Evolutionary conservation across 163 green algal species (phyloP), one percentile per base, ranked within the genome.

Genomic region (Volvox carteri): DNA sequence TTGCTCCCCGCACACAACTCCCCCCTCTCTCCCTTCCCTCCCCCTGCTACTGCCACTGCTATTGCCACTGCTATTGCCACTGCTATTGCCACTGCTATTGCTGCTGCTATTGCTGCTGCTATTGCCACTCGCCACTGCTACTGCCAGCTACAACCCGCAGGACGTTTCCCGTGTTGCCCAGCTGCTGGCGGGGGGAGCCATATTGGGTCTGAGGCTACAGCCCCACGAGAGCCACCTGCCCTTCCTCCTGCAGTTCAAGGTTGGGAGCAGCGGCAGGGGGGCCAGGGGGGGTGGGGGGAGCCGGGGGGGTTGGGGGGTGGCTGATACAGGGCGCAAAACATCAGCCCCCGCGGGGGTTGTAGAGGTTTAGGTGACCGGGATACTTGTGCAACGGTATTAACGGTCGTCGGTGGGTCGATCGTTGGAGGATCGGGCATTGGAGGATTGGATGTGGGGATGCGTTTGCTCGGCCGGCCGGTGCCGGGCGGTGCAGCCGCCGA

Each of bases 231-330:
- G 95, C 1, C 98, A 99, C 92, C 90, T 99, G 16, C 97, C 98
- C 39, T 99, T 96, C 91, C 90, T 99, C 70, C 95, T 99, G 78
- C 97, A 99, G 90, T 91, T 99, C 88, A 99, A 99, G 93, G 94
- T 95, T 72, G 60, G 42, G 39, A 9, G 48, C 18, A 50, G 16
- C 35, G 25, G 28, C 28, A 19, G 44, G 12, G 68, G 68, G 12
- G 30, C 5, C 37, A 52, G 37, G 28, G 62, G 41, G 12, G 39
- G 37, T 12, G 67, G 2, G 30, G 60, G 60, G 60, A n/a, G 28
- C 16, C 4, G 44, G 65, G 65, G n/a, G 65, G 6, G 5, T 4
- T n/a, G 65, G 4, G 68, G 68, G 35, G 19, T n/a, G n/a, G n/a
- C n/a, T n/a, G n/a, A n/a, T n/a, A n/a, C n/a, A n/a, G n/a, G n/a